phyloP scores from a whole-genome alignment of 1,284 basidiomycete species.

The Boletus semigastroideus region DNA sequence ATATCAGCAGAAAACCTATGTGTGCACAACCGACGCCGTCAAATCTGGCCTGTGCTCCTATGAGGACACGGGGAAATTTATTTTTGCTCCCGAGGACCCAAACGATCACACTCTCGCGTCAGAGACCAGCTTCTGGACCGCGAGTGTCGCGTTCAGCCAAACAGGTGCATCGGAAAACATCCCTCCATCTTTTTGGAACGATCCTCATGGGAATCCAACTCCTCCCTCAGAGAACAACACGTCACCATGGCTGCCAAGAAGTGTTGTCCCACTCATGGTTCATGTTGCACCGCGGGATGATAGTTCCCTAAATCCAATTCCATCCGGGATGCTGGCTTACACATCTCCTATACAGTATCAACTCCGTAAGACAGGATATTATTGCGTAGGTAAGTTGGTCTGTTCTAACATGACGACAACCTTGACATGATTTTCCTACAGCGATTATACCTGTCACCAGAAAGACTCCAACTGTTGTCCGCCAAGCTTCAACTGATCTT shows the following conservation, averaged over 20 bases:
- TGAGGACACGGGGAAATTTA: constrained; percentile 80
- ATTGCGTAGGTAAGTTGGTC: constrained; percentile 80
- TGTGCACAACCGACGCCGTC: constrained; percentile 82
- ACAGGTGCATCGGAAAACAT: constrained; percentile 14
- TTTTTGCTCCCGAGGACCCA: constrained; percentile 55
- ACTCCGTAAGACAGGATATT: constrained; percentile 91
- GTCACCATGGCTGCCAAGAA: constrained; percentile 46
- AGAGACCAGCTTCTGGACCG: constrained; percentile 79
- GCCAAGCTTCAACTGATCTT: constrained; percentile 47
- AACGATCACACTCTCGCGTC: constrained; percentile 59
- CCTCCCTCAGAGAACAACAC: constrained; percentile 46
- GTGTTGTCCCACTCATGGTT: constrained; percentile 6
- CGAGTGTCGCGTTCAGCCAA: constrained; percentile 56
- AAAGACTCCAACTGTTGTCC: constrained; percentile 32
- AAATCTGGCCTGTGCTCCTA: constrained; percentile 67
- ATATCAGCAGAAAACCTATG: constrained; percentile 79
- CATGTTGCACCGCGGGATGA: constrained; percentile 25
- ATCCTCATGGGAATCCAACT: constrained; percentile 58
- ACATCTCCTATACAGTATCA: constrained; percentile 69
- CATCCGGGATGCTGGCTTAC: constrained; percentile 53
- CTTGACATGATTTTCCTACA: constrained; percentile 32
- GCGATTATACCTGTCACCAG: constrained; percentile 86
- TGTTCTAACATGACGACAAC: constrained; percentile 1
- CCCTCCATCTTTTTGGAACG: constrained; percentile 49
- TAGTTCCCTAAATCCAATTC: constrained; percentile 44